These are phyloP conservation scores for Tricladium varicosporioides DNA, from an alignment of 2,329 filamentous ascomycete genomes.

Conservation along the genomic window DNA sequence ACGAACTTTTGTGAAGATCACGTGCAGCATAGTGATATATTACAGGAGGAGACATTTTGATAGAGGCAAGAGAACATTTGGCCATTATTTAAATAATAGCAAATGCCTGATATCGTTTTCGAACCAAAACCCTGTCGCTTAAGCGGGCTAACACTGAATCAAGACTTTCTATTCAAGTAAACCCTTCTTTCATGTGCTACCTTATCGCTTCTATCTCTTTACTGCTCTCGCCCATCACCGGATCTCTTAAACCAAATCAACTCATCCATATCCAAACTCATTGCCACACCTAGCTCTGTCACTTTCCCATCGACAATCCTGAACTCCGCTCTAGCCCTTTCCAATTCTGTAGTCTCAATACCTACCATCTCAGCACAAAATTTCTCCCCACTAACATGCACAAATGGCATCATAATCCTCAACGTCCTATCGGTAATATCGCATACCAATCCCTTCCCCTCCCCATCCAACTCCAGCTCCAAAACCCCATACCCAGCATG, in stretches of 20 bases:
- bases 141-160: too few relatives aligned
- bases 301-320: constrained; percentile 10
- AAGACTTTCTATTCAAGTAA: too few relatives aligned
- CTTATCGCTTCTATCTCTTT: too few relatives aligned
- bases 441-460: constrained; percentile 11
- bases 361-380: constrained; percentile 15
- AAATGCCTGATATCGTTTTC: too few relatives aligned
- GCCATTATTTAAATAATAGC: too few relatives aligned
- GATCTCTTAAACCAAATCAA: constrained; percentile 18
- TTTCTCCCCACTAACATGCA: constrained; percentile 16
- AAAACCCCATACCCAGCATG: constrained; percentile 16
- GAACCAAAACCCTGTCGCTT: too few relatives aligned
- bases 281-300: constrained; percentile 7
- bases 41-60: too few relatives aligned
- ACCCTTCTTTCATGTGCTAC: too few relatives aligned
- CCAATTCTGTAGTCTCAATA: constrained; percentile 1
- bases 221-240: too few relatives aligned
- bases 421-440: constrained; percentile 17
- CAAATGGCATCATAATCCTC: constrained; percentile 12
- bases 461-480: constrained; percentile 12
- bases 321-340: constrained; percentile 13
- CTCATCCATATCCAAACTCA: constrained; percentile 10
- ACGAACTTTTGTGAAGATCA: neutral
- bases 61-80: too few relatives aligned
- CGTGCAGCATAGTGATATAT: neutral